phyloP scores from a whole-genome alignment of 331 rosid species.

The Quercus lobata region DNA sequence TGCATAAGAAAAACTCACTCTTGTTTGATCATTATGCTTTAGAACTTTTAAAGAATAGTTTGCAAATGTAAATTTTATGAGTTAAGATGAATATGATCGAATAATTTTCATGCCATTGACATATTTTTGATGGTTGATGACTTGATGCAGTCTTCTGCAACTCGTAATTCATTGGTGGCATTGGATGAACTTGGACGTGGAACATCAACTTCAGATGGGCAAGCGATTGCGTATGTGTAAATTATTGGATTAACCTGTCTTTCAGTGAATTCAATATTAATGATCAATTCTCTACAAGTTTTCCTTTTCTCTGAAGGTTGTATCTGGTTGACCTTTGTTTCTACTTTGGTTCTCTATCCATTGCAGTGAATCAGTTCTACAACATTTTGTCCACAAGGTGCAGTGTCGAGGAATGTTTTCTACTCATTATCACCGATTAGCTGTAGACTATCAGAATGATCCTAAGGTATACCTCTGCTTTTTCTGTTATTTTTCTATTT shows the following conservation, averaged over 20 bases:
- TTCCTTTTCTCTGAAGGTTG: not conserved
- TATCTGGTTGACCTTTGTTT: slow-evolving; percentile 9
- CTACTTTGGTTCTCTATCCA: slow-evolving; percentile 19
- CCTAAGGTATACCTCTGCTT: slow-evolving; percentile 51
- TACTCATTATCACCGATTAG: slow-evolving; percentile 90
- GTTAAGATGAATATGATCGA: slow-evolving; percentile 2
- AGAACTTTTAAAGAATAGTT: not conserved
- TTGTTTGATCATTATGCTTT: not conserved
- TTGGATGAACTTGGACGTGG: slow-evolving; percentile 99
- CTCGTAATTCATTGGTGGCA: slow-evolving; percentile 79
- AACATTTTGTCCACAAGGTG: slow-evolving; percentile 81
- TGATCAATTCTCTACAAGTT: slow-evolving; percentile 1
- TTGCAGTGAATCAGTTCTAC: slow-evolving; percentile 85
- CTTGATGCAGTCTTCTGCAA: slow-evolving; percentile 66
- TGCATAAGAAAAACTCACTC: not conserved
- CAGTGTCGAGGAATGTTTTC: slow-evolving; percentile 93
- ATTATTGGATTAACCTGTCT: slow-evolving; percentile 9
- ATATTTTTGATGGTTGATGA: slow-evolving; percentile 19
- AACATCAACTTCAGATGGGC: slow-evolving; percentile 97
- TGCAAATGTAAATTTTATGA: not conserved
- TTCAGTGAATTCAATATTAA: slow-evolving; percentile 5
- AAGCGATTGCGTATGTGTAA: slow-evolving; percentile 91
- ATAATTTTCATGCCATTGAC: slow-evolving; percentile 8
- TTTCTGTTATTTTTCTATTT: not conserved
- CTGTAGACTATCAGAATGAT: slow-evolving; percentile 61